Percentiles rank a stretch among this genome's conserved stretches.
Evolutionary conservation across 108 stramenopile genomes (phyloP).

Genomic region (Chaetoceros muelleri): DNA sequence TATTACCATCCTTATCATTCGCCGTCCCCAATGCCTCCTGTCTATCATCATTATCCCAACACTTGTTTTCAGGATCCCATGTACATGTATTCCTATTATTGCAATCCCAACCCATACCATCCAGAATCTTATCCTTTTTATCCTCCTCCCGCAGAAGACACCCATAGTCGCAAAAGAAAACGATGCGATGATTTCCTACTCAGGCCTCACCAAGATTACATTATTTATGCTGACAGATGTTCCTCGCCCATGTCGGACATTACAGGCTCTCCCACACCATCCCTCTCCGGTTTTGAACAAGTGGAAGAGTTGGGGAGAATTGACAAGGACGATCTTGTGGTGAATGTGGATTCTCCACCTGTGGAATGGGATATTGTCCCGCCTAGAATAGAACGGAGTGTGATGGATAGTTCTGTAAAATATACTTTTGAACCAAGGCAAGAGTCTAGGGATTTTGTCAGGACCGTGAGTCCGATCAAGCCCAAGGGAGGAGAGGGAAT

Average conservation of each 20-base stretch:
- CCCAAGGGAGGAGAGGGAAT: no score
- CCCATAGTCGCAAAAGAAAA: background rate
- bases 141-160: no score
- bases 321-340: background rate
- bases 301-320: background rate
- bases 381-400: background rate
- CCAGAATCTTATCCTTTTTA: background rate
- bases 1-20: no score
- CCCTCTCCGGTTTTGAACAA: background rate
- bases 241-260: background rate
- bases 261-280: background rate
- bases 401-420: background rate
- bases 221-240: background rate
- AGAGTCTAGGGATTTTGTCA: background rate
- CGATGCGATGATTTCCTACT: background rate
- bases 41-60: no score
- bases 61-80: no score
- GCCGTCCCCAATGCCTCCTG: no score
- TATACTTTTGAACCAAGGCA: background rate
- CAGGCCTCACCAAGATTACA: background rate
- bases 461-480: background rate
- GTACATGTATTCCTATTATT: no score
- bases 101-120: background rate
- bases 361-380: background rate
- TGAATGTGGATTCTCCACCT: background rate